Conservation (phyloP, 2,329 filamentous ascomycete genomes). For the Trichothecium roseum region DNA sequence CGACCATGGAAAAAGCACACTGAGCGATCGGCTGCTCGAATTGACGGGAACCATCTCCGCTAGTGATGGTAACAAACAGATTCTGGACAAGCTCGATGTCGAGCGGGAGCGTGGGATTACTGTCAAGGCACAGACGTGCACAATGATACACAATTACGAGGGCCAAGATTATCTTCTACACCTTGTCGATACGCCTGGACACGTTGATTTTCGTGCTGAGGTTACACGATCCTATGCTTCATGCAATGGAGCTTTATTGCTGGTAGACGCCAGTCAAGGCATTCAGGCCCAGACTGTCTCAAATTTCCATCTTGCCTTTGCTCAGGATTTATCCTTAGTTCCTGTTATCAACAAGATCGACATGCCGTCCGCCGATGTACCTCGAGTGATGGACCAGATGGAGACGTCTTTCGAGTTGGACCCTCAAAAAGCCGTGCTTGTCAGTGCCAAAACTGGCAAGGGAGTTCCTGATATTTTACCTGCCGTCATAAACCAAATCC, state of each 20-base stretch:
- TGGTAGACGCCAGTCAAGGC: constrained; percentile 94
- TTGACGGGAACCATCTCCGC: constrained; percentile 85
- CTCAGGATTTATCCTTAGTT: constrained; percentile 75
- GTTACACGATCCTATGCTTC: constrained; percentile 93
- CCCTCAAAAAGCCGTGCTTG: constrained; percentile 54
- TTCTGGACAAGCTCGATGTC: constrained; percentile 93
- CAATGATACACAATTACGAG: constrained; percentile 85
- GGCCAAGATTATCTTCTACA: constrained; percentile 88
- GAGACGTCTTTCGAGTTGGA: constrained; percentile 80
- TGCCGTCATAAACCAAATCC: constrained; percentile 74
- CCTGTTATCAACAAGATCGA: constrained; percentile 98
- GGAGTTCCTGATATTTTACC: constrained; percentile 80
- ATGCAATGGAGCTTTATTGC: constrained; percentile 81
- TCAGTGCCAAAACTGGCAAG: constrained; percentile 88
- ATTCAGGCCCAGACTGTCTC: constrained; percentile 97
- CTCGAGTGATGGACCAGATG: constrained; percentile 78
- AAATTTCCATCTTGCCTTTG: constrained; percentile 96
- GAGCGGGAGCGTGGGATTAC: constrained; percentile 95
- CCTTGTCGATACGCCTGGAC: constrained; percentile 90
- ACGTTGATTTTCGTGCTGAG: constrained; percentile 95
- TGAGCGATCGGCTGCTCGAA: constrained; percentile 86
- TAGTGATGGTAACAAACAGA: constrained; percentile 78
- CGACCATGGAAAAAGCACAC: constrained; percentile 95
- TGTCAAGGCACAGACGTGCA: constrained; percentile 97
- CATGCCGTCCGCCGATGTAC: constrained; percentile 78